These are phyloP conservation scores for Moesziomyces aphidis DNA, from an alignment of 1,284 basidiomycete genomes.

Conservation along the genomic window DNA sequence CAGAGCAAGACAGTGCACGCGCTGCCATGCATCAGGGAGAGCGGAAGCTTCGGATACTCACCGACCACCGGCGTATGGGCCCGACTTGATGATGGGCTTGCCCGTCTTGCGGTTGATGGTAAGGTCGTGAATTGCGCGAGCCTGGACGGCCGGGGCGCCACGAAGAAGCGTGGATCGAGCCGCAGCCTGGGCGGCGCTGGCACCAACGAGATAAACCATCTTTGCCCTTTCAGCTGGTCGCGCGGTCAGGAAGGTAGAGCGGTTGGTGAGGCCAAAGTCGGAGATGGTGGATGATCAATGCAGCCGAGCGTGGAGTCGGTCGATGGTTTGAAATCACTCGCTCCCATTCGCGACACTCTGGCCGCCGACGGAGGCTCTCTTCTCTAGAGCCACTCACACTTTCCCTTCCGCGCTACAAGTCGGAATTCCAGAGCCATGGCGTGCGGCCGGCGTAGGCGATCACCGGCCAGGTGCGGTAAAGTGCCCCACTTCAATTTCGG, in stretches of 20 bases:
- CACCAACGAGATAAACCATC: conserved; percentile 49
- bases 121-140: conserved; percentile 60
- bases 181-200: conserved; percentile 38
- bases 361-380: too few relatives aligned
- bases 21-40: not conserved
- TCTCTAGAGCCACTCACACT: too few relatives aligned
- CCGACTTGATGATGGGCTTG: conserved; percentile 60
- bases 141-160: conserved; percentile 36
- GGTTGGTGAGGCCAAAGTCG: not conserved
- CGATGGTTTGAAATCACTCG: conserved; percentile 30
- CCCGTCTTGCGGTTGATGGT: conserved; percentile 66
- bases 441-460: conserved; percentile 29
- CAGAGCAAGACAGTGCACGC: not conserved
- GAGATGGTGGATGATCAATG: conserved; percentile 12
- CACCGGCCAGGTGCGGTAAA: conserved; percentile 17
- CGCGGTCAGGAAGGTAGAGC: not conserved
- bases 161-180: conserved; percentile 43
- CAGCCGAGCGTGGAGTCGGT: conserved; percentile 9
- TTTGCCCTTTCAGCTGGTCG: conserved; percentile 7
- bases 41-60: conserved; percentile 22
- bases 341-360: not conserved
- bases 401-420: conserved; percentile 1
- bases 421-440: conserved; percentile 5
- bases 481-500: conserved; percentile 2
- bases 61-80: conserved; percentile 66